Evolutionary conservation across 441 rosid species (phyloP).

Genomic region (Erysimum cheiri): DNA sequence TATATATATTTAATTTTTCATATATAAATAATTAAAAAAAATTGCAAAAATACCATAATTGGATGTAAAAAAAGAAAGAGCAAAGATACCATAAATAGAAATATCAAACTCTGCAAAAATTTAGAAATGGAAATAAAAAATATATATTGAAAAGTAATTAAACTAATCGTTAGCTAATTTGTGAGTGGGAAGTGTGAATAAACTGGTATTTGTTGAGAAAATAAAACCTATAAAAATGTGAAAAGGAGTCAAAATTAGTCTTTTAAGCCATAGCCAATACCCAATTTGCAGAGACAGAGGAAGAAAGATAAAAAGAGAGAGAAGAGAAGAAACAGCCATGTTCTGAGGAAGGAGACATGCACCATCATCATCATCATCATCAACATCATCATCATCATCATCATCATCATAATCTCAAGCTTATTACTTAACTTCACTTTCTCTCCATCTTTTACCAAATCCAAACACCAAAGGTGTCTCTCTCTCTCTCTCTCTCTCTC

Average conservation of each 20-base stretch:
- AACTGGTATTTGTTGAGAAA: neutral
- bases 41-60: neutral
- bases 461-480: slow-evolving; percentile 42
- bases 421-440: slow-evolving; percentile 33
- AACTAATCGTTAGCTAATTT: neutral
- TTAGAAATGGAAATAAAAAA: neutral
- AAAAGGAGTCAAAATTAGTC: slow-evolving; percentile 37
- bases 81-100: neutral
- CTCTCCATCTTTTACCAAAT: slow-evolving; percentile 40
- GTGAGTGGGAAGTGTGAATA: neutral
- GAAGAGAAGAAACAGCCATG: slow-evolving; percentile 44
- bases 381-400: slow-evolving; percentile 25
- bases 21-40: neutral
- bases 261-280: slow-evolving; percentile 46
- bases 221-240: neutral
- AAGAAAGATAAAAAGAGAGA: slow-evolving; percentile 23
- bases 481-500: slow-evolving; percentile 34
- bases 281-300: slow-evolving; percentile 40
- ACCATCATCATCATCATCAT: slow-evolving; percentile 29
- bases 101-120: neutral
- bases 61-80: no score
- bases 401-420: slow-evolving; percentile 22
- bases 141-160: neutral
- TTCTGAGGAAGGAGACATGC: slow-evolving; percentile 51
- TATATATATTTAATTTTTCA: neutral